A percentile compares a stretch with the other conserved stretches of the same genome.
These are phyloP conservation scores for Cucumis cinereus DNA, from an alignment of 306 rosid genomes.

Conservation along the genomic window DNA sequence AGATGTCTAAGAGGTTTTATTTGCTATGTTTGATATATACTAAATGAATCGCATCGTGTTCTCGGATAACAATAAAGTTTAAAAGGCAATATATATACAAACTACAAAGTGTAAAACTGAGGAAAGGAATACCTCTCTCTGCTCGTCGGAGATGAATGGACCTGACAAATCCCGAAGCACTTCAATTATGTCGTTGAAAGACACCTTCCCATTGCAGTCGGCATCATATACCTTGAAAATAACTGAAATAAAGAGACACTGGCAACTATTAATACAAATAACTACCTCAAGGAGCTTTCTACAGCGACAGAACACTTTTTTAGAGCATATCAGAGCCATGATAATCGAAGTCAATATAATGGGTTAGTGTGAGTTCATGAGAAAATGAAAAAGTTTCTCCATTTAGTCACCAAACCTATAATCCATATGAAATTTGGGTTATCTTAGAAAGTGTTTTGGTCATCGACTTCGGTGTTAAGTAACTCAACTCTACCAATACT, in stretches of 20 bases:
- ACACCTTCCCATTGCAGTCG: constrained; percentile 65
- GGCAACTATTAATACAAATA: not conserved
- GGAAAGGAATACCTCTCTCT: constrained; percentile 58
- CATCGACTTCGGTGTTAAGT: too few species aligned
- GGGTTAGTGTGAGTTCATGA: not conserved
- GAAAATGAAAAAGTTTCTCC: not conserved
- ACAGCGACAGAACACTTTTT: not conserved
- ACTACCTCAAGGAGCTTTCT: not conserved
- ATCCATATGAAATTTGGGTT: not conserved
- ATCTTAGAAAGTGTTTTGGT: too few species aligned
- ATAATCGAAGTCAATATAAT: not conserved
- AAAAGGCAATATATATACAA: not conserved
- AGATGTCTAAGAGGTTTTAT: not conserved
- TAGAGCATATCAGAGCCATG: not conserved
- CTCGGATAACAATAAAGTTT: not conserved
- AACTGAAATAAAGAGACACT: constrained; percentile 24
- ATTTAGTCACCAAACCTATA: not conserved
- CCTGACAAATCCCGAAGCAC: constrained; percentile 77
- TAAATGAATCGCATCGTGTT: not conserved
- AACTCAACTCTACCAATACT: too few species aligned
- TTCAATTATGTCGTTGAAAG: constrained; percentile 58
- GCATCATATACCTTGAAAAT: constrained; percentile 82
- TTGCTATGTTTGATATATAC: not conserved
- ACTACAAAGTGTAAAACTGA: not conserved
- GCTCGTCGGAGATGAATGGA: constrained; percentile 66